Conservation (phyloP, 2,329 filamentous ascomycete species). For the Penicillium sp. region DNA sequence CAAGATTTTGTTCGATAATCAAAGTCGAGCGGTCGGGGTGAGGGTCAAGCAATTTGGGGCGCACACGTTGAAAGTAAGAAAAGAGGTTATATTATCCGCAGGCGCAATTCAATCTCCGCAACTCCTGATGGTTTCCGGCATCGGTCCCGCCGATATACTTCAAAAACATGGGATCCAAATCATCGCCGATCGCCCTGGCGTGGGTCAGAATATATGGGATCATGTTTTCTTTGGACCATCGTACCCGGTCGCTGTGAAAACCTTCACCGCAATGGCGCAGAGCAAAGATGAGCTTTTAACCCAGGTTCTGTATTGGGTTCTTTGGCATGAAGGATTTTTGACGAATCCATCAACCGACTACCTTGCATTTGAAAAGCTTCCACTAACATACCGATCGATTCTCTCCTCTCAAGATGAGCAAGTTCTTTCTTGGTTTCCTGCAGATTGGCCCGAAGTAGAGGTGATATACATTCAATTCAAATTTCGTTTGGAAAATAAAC, state of each 20-base stretch:
- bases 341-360: constrained; percentile 31
- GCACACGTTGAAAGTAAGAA: constrained; percentile 49
- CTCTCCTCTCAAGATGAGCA: constrained; percentile 20
- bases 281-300: constrained; percentile 14
- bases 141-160: constrained; percentile 41
- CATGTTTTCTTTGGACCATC: constrained; percentile 33
- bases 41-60: constrained; percentile 41
- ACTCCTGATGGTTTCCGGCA: constrained; percentile 53
- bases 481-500: not conserved
- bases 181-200: constrained; percentile 31
- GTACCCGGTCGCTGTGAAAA: constrained; percentile 28
- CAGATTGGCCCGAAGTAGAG: constrained; percentile 43
- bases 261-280: constrained; percentile 19
- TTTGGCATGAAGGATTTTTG: constrained; percentile 24
- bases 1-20: constrained; percentile 53
- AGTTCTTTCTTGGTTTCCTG: constrained; percentile 30
- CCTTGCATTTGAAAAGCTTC: constrained; percentile 37
- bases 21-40: constrained; percentile 48
- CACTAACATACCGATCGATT: constrained; percentile 14
- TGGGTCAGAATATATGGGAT: constrained; percentile 41
- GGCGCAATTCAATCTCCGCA: constrained; percentile 57
- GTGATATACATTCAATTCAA: constrained; percentile 12
- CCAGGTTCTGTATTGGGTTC: constrained; percentile 16
- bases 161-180: constrained; percentile 27
- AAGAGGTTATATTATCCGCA: constrained; percentile 52